Evolutionary conservation across 129 eudicot genomes (phyloP), one percentile per base, ranked within the genome.

Genomic region (Calendula officinalis): DNA sequence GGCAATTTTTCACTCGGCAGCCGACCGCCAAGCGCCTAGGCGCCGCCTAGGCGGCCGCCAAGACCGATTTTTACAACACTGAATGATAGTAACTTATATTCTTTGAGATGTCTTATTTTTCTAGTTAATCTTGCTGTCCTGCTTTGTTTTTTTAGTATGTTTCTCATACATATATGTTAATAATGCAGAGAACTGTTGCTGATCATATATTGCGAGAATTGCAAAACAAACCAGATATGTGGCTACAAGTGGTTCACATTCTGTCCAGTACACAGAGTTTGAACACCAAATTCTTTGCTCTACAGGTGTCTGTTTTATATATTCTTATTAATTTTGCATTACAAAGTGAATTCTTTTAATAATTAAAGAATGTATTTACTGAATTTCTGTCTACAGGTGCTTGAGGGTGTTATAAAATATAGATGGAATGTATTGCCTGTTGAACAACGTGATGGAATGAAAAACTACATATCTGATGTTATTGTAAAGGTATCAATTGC

Each of bases 241-340:
- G 98, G 98, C 96, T 92, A 67, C 98, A 92, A 83, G 98, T 92
- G 68, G 96, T 92, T 70, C 98, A 88, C 83, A 85, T 92, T 59
- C 75, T 92, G 69, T 86, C 94, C 45, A 85, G 43, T 58, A 78
- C 95, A 41, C 91, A 88, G 52, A 85, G 77, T 83, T 64, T 92
- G 76, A 83, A 92, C 66, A 92, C 98, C 61, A 92, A 92, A 64
- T 92, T 87, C 74, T 92, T 92, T 64, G 87, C 98, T 50, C 69
- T 92, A 79, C 98, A 92, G 96, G 98, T 92, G 38, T 77, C 52
- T 35, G 12, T 45, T 61, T 35, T 39, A 15, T n/a, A 57, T 74
- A 56, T 40, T 57, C 30, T 9, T 12, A 5, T 12, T 17, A 66
- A 57, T 38, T 35, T 22, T 27, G 32, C 39, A 32, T 65, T 46